Evolutionary conservation across 192 early-diverging fungal genomes (phyloP).

Genomic region (Glomus cerebriforme): DNA sequence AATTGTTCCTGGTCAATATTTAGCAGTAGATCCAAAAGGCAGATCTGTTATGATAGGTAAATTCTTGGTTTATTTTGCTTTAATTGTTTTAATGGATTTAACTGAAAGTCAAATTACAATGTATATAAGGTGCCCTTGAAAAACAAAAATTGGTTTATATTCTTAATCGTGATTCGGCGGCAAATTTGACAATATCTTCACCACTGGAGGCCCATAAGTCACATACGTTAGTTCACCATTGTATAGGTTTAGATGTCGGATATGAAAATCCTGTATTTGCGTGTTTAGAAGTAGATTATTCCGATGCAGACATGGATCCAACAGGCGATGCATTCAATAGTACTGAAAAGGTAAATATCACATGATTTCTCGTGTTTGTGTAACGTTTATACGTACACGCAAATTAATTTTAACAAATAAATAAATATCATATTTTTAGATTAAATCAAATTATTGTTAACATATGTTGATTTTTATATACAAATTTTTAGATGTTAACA

Average conservation of each 20-base stretch:
- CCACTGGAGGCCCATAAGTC: constrained; percentile 93
- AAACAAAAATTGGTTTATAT: constrained; percentile 97
- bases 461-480: background rate
- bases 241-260: constrained; percentile 93
- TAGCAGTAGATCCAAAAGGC: constrained; percentile 95
- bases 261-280: constrained; percentile 99
- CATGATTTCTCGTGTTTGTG: background rate
- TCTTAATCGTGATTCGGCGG: constrained; percentile 87
- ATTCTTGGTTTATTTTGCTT: constrained; percentile 25
- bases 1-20: constrained; percentile 92
- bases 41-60: constrained; percentile 89
- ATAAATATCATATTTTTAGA: too few species aligned
- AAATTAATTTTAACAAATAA: background rate
- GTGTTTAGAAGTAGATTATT: constrained; percentile 83
- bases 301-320: constrained; percentile 78
- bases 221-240: constrained; percentile 73
- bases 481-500: constrained; percentile 62
- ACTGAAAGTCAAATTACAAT: background rate
- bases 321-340: constrained; percentile 69
- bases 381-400: background rate
- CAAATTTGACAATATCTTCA: constrained; percentile 86
- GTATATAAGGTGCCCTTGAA: constrained; percentile 74
- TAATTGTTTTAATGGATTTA: background rate
- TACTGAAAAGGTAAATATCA: constrained; percentile 66
- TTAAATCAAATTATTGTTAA: background rate